Evolutionary conservation across 495 filamentous ascomycete genomes (phyloP).

Genomic region (Penicillium angulare): DNA sequence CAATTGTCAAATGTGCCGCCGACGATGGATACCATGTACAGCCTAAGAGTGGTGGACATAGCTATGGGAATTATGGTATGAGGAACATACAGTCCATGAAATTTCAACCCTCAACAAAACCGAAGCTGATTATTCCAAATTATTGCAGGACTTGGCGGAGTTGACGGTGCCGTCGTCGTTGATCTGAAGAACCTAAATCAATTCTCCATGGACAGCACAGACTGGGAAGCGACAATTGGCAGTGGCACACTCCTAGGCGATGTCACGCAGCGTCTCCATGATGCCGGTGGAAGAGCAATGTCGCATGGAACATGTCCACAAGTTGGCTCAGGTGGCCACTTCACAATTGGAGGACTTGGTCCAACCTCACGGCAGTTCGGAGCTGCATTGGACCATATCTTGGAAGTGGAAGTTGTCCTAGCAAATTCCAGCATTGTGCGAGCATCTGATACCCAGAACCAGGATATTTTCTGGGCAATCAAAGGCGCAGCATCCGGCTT

Average conservation of each 20-base stretch:
- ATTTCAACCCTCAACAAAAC: neutral
- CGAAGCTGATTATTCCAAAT: slow-evolving; percentile 42
- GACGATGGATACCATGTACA: slow-evolving; percentile 59
- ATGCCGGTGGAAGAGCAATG: slow-evolving; percentile 62
- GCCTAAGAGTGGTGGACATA: slow-evolving; percentile 69
- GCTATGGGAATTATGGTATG: slow-evolving; percentile 54
- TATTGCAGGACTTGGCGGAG: slow-evolving; percentile 41
- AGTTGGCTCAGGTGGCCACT: slow-evolving; percentile 74
- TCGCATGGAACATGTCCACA: slow-evolving; percentile 64
- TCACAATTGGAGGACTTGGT: slow-evolving; percentile 69
- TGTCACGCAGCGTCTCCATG: slow-evolving; percentile 55
- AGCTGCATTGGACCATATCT: slow-evolving; percentile 60
- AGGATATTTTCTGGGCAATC: slow-evolving; percentile 54
- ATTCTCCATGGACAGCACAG: slow-evolving; percentile 52
- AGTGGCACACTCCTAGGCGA: slow-evolving; percentile 62
- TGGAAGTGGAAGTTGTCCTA: slow-evolving; percentile 61
- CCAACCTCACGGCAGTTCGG: slow-evolving; percentile 63
- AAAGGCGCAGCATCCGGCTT: slow-evolving; percentile 46
- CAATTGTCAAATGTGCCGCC: slow-evolving; percentile 55
- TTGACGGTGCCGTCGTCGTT: slow-evolving; percentile 37
- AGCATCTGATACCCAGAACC: slow-evolving; percentile 35
- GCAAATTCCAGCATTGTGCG: slow-evolving; percentile 53
- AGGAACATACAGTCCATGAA: neutral
- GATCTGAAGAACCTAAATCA: slow-evolving; percentile 45
- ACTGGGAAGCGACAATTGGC: slow-evolving; percentile 61